Evolutionary conservation across 1,284 basidiomycete genomes (phyloP), one percentile per base, ranked within the genome.

Genomic region (Pulveroboletus sp.): DNA sequence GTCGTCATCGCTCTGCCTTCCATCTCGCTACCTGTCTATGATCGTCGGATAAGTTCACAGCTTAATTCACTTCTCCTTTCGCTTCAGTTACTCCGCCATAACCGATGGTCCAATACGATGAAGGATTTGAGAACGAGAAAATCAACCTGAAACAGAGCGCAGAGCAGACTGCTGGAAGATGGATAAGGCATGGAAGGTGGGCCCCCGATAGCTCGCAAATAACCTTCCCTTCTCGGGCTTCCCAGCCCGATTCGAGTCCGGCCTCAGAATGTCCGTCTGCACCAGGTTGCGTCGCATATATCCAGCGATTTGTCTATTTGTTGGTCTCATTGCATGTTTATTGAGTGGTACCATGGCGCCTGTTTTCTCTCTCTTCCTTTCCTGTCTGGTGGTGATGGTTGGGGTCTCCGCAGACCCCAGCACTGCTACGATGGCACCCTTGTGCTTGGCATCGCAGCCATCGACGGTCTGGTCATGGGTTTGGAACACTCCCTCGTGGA

Each of bases 321-420:
- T 90, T 48, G 95, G 93, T 7, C 73, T 95, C 17, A 2, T 84
- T 55, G 68, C 82, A 36, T 86, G 85, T 53, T 61, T 94, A 36
- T 71, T 82, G 36, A 88, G 86, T 58, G 95, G 95, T 26, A 80
- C 88, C 0, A 84, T 91, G 76, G 96, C 93, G 0, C 96, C 96
- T 1, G 64, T 96, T 45, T 99, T 98, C 78, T 95, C 95, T 0
- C 93, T 82, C 76, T 80, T 94, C 61, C 85, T 98, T 58, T 90
- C 93, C 13, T 82, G 82, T 35, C 82, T 98, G 29, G n/a, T n/a
- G n/a, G n/a, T n/a, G n/a, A 82, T 98, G 64, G 84, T 84, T 63
- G 82, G 89, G 59, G 87, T 92, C 49, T 91, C 91, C 24, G 79
- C 78, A 33, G 90, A 89, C 46, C 87, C 85, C 0, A 72, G 76